A percentile compares a stretch with the other conserved stretches of the same genome.
Evolutionary conservation across 129 eudicot species (phyloP).

Genomic region (Oenanthe sinensis): DNA sequence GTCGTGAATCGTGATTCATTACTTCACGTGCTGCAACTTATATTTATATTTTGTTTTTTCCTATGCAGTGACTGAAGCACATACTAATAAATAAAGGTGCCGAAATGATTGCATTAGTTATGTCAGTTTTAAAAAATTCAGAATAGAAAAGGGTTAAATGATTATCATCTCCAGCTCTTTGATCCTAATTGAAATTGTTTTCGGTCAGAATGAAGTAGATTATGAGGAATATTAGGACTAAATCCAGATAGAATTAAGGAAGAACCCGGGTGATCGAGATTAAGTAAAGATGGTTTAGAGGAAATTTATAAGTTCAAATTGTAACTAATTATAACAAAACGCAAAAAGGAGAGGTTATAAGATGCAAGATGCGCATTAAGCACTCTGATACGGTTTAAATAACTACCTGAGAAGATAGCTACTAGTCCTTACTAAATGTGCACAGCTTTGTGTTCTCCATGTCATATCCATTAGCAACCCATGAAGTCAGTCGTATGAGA

Average conservation of each 20-base stretch:
- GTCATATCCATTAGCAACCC: background rate
- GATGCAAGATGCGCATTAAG: background rate
- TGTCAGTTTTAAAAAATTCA: too few species aligned
- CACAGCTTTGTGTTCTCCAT: background rate
- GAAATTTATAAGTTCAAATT: background rate
- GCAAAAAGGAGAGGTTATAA: background rate
- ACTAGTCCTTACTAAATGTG: background rate
- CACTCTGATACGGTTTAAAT: background rate
- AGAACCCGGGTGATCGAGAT: background rate
- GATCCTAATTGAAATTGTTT: too few species aligned
- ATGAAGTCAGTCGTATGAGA: background rate
- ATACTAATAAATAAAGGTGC: background rate
- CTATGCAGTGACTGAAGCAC: background rate
- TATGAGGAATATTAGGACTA: too few species aligned
- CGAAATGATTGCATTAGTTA: background rate
- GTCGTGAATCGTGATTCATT: background rate
- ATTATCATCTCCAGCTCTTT: too few species aligned
- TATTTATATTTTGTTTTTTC: background rate
- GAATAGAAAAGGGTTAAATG: background rate
- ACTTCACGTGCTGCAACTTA: background rate
- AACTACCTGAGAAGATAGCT: background rate
- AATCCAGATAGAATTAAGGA: background rate
- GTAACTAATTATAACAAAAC: background rate
- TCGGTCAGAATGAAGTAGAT: too few species aligned
- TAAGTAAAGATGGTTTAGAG: background rate